Conservation (phyloP, 768 basidiomycete species). For the Calocybe indica region DNA sequence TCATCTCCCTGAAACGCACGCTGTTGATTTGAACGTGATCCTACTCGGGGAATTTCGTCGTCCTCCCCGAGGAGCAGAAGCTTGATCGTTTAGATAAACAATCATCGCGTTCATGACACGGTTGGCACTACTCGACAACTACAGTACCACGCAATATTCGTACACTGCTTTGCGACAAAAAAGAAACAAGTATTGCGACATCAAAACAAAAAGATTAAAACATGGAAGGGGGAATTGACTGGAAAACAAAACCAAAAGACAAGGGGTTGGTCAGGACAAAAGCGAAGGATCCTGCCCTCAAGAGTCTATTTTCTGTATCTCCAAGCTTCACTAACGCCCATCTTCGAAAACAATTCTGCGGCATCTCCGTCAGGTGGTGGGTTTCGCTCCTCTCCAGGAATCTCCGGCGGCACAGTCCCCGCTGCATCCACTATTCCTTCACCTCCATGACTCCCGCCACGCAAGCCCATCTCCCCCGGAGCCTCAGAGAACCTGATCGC, state of each 20-base stretch:
- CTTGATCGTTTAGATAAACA: no score
- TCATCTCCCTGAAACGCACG: no score
- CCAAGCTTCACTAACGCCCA: conserved; percentile 42
- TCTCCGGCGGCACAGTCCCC: conserved; percentile 29
- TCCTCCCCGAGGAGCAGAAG: no score
- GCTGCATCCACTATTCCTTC: conserved; percentile 34
- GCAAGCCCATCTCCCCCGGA: conserved; percentile 39
- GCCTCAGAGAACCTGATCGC: conserved; percentile 35
- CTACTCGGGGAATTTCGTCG: no score
- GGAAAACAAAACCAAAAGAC: not conserved
- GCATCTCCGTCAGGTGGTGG: conserved; percentile 37
- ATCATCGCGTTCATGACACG: no score
- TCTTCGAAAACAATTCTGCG: conserved; percentile 39
- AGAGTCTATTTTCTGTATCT: conserved; percentile 37
- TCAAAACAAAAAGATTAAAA: not conserved
- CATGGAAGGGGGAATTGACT: not conserved
- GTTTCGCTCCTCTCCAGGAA: conserved; percentile 37
- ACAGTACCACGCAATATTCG: no score
- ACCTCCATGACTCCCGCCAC: conserved; percentile 38
- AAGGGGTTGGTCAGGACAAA: conserved; percentile 1
- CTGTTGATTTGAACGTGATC: no score
- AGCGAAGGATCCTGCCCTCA: conserved; percentile 2
- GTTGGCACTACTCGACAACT: no score
- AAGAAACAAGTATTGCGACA: conserved; percentile 1
- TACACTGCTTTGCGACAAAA: not conserved